Conservation (phyloP, 176 grass and related monocot species). For the Aegilops bicornis region DNA sequence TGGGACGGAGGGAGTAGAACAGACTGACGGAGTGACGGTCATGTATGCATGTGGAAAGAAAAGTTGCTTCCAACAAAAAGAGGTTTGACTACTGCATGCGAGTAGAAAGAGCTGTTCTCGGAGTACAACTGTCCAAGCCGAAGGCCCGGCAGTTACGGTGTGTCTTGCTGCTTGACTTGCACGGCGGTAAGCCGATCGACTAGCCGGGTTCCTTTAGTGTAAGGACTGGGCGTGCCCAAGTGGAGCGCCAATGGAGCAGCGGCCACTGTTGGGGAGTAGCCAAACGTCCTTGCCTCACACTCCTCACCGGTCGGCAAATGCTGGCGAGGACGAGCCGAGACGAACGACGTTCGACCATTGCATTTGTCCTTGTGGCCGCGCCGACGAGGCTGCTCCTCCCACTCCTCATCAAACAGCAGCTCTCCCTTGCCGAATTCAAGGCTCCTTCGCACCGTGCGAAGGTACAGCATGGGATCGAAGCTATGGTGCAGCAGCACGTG, state of each 20-base stretch:
- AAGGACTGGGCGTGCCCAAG: not conserved
- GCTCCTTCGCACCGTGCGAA: not conserved
- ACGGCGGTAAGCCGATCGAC: no score
- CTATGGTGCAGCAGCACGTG: not conserved
- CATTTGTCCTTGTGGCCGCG: not conserved
- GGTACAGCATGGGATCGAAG: not conserved
- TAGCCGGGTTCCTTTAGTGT: no score
- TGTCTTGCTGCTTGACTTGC: no score
- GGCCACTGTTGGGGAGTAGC: not conserved
- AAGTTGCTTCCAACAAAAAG: no score
- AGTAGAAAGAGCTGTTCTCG: no score
- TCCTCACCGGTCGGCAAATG: not conserved
- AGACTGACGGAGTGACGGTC: no score
- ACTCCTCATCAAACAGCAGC: not conserved
- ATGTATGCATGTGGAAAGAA: no score
- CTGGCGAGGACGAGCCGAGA: not conserved
- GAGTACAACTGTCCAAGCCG: no score
- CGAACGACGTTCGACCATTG: not conserved
- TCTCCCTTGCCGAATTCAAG: not conserved
- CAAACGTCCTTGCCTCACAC: not conserved
- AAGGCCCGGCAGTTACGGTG: no score
- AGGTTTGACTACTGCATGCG: no score
- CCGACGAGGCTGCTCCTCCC: not conserved
- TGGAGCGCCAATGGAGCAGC: not conserved
- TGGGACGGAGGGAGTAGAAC: no score